Base-by-base conservation (phyloP, 2,329 filamentous ascomycete genomes). In the Aurifilum marmelostoma region DNA sequence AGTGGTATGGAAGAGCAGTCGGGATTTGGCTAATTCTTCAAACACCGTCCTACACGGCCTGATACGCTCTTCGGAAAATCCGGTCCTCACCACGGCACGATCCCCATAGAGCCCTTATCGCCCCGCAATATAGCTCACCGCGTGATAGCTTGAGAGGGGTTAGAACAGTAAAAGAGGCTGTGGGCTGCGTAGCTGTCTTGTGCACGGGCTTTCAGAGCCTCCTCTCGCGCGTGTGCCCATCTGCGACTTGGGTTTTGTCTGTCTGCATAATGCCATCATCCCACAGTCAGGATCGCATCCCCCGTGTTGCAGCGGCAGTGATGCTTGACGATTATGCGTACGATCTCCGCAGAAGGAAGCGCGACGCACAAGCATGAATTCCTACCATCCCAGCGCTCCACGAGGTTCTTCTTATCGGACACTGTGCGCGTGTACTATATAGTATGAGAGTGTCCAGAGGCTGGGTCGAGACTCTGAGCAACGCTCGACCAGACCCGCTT, bases 331-430 rank as follows among this genome's bases (percentile, higher is more conserved):
- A n/a, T n/a, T n/a, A n/a, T 60, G 58, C 34, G 39, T 11, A 59
- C 21, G 29, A 37, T 60, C 58, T 60, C 32, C 58, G 32, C 58
- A 59, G 43, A 47, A 47, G 43, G 43, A 47, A n/a, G 56, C 50
- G 11, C 24, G 24, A 54, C 21, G 50, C 24, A 54, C 12, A 7
- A 16, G 14, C 6, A 24, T 6, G 24, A 29, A 14, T n/a, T 24
- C 52, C 50, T 27, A 54, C 27, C 24, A 56, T 32, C 5, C 12
- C 27, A 56, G 52, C 32, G 52, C 52, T 56, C 27, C 27, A 21
- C 27, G 27, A 56, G 52, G n/a, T 16, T 56, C 8, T 34, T 34
- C 34, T 56, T 56, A 29, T 56, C 34, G 7, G 58, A 39, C 9
- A 60, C 58, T 60, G 58, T 60, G 58, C 18, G n/a, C 24, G 18